phyloP scores from a whole-genome alignment of 768 basidiomycete genomes.

The Amanita pseudoporphyria region DNA sequence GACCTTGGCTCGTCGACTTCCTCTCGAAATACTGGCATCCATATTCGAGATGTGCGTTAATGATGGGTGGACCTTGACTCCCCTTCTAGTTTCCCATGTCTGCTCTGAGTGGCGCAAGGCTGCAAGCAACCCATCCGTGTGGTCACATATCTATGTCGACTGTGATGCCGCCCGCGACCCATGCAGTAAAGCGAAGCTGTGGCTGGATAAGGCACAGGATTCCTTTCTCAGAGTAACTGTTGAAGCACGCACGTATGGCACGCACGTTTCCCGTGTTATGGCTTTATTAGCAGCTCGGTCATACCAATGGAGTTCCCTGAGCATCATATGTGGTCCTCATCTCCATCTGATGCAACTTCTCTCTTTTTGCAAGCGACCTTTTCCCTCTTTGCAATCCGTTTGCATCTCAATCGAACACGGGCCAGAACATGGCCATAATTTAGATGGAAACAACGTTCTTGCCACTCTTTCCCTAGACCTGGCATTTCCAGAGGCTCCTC shows the following conservation, averaged over 20 bases:
- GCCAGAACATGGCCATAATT: too few relatives aligned
- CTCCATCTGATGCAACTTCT: conserved; percentile 30
- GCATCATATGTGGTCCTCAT: conserved; percentile 27
- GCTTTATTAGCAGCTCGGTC: conserved; percentile 27
- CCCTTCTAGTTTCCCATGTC: conserved; percentile 46
- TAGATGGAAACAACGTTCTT: background rate
- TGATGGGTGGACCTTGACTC: conserved; percentile 44
- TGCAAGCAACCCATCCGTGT: conserved; percentile 38
- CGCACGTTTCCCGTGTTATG: conserved; percentile 26
- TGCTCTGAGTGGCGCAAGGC: conserved; percentile 52
- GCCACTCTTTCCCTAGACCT: background rate
- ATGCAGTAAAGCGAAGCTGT: conserved; percentile 32
- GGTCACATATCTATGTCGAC: conserved; percentile 48
- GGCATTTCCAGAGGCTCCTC: background rate
- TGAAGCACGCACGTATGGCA: conserved; percentile 21
- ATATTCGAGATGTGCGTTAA: conserved; percentile 44
- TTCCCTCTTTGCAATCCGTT: conserved; percentile 22
- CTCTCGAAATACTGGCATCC: conserved; percentile 41
- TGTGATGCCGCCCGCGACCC: conserved; percentile 30
- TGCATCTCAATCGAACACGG: background rate
- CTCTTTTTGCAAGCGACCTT: conserved; percentile 26
- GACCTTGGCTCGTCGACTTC: conserved; percentile 47
- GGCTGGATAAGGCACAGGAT: conserved; percentile 38
- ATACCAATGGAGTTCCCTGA: conserved; percentile 35
- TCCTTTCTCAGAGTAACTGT: conserved; percentile 37